phyloP scores from a whole-genome alignment of 2,329 filamentous ascomycete species.

The Teratosphaeria viscida region DNA sequence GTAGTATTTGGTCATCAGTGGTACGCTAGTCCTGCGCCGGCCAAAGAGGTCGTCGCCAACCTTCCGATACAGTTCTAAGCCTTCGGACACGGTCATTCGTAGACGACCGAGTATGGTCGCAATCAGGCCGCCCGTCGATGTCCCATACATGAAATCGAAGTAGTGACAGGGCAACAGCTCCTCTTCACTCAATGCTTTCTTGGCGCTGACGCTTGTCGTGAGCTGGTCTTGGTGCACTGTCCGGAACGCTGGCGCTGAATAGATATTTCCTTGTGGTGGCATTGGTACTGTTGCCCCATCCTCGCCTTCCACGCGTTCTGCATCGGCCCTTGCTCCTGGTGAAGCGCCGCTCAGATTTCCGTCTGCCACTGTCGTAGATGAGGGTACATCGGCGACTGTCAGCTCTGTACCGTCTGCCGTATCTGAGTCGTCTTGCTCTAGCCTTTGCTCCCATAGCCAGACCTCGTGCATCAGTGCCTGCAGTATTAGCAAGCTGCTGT shows the following conservation, averaged over 20 bases:
- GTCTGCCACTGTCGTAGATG: not conserved
- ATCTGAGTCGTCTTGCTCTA: constrained; percentile 29
- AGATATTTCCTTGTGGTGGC: not conserved
- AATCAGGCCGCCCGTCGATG: constrained; percentile 42
- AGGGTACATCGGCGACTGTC: not conserved
- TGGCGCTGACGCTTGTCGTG: constrained; percentile 10
- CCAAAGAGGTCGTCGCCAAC: constrained; percentile 41
- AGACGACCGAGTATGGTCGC: constrained; percentile 40
- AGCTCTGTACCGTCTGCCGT: constrained; percentile 1
- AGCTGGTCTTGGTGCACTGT: constrained; percentile 10
- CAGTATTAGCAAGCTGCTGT: constrained; percentile 40
- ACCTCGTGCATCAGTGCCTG: constrained; percentile 40
- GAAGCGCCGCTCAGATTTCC: not conserved
- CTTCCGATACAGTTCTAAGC: constrained; percentile 36
- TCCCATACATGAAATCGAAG: constrained; percentile 45
- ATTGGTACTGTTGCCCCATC: constrained; percentile 5
- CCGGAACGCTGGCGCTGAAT: constrained; percentile 7
- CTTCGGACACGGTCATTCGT: constrained; percentile 40
- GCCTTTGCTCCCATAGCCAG: constrained; percentile 32
- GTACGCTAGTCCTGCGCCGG: constrained; percentile 32
- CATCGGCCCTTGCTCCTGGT: not conserved
- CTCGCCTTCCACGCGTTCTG: constrained; percentile 7
- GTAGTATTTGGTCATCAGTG: constrained; percentile 40
- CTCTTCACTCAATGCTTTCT: constrained; percentile 28
- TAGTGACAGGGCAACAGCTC: constrained; percentile 41